phyloP scores from a whole-genome alignment of 1,284 basidiomycete genomes.

The Sporisorium sorghi region DNA sequence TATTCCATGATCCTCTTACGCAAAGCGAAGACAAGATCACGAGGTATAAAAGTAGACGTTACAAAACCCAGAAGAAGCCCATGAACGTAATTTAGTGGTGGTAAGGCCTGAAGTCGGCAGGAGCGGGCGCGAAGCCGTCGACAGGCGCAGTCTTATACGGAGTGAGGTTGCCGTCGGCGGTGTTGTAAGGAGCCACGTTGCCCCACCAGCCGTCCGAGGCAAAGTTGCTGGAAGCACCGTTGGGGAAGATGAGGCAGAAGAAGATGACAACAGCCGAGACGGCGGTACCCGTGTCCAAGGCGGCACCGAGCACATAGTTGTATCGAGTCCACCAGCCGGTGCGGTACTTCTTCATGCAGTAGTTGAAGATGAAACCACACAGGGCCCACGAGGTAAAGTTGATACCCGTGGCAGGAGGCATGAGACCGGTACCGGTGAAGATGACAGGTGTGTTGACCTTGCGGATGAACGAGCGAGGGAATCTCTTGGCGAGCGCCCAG shows the following conservation, averaged over 20 bases:
- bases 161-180: conserved; percentile 30
- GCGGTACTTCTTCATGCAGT: conserved; percentile 61
- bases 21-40: neutral
- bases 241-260: conserved; percentile 50
- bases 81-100: neutral
- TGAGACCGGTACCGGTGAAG: conserved; percentile 60
- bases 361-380: conserved; percentile 72
- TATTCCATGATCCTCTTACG: neutral
- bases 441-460: conserved; percentile 63
- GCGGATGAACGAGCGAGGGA: conserved; percentile 51
- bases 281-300: conserved; percentile 69
- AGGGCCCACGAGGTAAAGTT: conserved; percentile 68
- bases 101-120: conserved; percentile 35
- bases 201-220: conserved; percentile 57
- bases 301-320: conserved; percentile 70
- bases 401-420: conserved; percentile 68
- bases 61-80: conserved; percentile 3
- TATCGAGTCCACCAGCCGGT: conserved; percentile 70
- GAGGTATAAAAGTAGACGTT: conserved; percentile 9
- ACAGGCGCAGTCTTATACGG: conserved; percentile 25
- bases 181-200: conserved; percentile 60
- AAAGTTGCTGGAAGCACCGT: conserved; percentile 40
- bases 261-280: conserved; percentile 57
- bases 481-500: conserved; percentile 58
- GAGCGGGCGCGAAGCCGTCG: conserved; percentile 32